Evolutionary conservation across 169 alveolate species (phyloP).

Genomic region (Plasmodium blacklocki): DNA sequence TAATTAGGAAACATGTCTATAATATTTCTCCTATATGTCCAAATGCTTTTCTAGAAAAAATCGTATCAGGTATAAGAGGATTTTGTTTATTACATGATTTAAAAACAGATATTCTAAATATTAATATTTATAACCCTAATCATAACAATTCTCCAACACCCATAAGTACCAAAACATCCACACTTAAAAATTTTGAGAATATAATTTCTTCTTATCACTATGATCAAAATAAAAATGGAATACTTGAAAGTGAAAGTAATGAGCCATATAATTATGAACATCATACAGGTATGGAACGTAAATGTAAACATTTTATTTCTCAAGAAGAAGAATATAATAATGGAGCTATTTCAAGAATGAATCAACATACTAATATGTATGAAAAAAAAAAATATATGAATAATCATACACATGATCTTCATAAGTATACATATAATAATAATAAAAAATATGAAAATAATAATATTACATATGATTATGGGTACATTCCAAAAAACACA

Average conservation of each 20-base stretch:
- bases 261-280: too few species aligned
- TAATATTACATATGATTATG: too few species aligned
- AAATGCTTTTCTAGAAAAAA: slow-evolving; percentile 51
- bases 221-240: neutral
- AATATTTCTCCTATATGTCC: slow-evolving; percentile 72
- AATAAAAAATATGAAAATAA: too few species aligned
- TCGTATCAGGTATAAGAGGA: slow-evolving; percentile 60
- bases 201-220: slow-evolving; percentile 31
- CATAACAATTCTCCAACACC: neutral
- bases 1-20: slow-evolving; percentile 67
- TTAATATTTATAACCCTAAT: slow-evolving; percentile 1
- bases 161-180: neutral
- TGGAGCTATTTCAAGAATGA: too few species aligned
- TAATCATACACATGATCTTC: too few species aligned
- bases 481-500: too few species aligned
- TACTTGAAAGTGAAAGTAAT: neutral
- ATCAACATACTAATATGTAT: too few species aligned
- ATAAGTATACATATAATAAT: too few species aligned
- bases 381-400: too few species aligned
- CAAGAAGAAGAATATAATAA: too few species aligned
- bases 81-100: slow-evolving; percentile 69
- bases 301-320: too few species aligned
- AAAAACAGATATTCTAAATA: slow-evolving; percentile 19
- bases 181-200: slow-evolving; percentile 10
- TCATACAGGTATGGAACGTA: too few species aligned